These are phyloP conservation scores for Lasiodiplodia citricola DNA, from an alignment of 2,329 filamentous ascomycete genomes.

Conservation along the genomic window DNA sequence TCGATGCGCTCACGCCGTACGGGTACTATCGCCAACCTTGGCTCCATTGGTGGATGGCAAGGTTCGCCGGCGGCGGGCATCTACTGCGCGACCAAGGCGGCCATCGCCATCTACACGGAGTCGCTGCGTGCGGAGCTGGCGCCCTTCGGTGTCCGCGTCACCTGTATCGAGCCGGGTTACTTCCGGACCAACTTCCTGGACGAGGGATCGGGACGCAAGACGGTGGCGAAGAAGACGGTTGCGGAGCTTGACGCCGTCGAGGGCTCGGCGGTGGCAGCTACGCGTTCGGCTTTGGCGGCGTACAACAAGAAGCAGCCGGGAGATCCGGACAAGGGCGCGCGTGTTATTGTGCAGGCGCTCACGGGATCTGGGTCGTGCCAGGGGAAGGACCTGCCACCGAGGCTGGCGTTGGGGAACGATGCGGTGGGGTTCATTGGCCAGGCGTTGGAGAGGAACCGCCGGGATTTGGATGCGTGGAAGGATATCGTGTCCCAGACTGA, in stretches of 20 bases:
- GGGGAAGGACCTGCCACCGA: not conserved
- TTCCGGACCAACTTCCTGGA: conserved; percentile 34
- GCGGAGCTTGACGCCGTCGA: conserved; percentile 50
- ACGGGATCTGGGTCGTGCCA: conserved; percentile 55
- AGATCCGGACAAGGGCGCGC: conserved; percentile 60
- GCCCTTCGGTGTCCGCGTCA: conserved; percentile 77
- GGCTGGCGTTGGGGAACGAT: not conserved
- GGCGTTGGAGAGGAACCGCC: not conserved
- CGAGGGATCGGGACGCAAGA: not conserved
- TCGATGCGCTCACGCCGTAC: conserved; percentile 77
- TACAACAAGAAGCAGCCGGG: conserved; percentile 52
- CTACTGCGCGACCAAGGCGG: conserved; percentile 92
- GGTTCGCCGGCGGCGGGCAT: conserved; percentile 84
- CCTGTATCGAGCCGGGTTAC: conserved; percentile 81
- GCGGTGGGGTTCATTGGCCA: not conserved
- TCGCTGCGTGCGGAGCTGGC: conserved; percentile 82
- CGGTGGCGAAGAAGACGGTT: conserved; percentile 33
- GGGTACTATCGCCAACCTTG: conserved; percentile 95
- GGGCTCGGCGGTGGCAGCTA: conserved; percentile 28
- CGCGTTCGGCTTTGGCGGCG: not conserved
- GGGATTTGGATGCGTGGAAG: not conserved
- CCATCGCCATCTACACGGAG: conserved; percentile 83
- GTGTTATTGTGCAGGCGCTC: conserved; percentile 61
- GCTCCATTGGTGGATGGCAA: conserved; percentile 88
- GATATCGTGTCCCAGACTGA: conserved; percentile 28